Base-by-base conservation (phyloP, 352 stramenopile species). In the Pythium aristosporum region DNA sequence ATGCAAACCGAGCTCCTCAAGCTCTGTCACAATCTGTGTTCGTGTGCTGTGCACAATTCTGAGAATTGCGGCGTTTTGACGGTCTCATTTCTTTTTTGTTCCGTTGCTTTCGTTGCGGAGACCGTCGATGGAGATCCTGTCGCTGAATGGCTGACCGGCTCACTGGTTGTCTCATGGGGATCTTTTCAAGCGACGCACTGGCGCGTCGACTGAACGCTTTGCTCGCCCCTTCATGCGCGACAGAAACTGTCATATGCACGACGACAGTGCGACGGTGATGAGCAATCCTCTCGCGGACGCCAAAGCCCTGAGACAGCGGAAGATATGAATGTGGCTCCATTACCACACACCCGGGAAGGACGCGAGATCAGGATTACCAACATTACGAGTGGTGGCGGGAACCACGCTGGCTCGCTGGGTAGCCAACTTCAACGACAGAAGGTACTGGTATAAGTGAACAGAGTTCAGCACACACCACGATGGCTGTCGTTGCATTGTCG, bases 371-470 rank as follows among this genome's bases (percentile, higher is more conserved):
- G 36, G 9, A 16, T 42, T 42, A 42, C 36, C 36, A 42, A 42
- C 10, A 16, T 42, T 11, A 42, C 36, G 2, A 5, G 5, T 42
- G 2, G 36, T 5, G 6, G 2, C 3, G 8, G 21, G 32, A 39
- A 39, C 39, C 34, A 13, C 10, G 44, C 21, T 56, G 57, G 57
- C 44, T 48, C 25, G 30, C 57, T n/a, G 9, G 3, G 16, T 62
- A 43, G 46, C 44, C 57, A 63, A 63, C 57, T 63, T 63, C 57
- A 63, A 63, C 57, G 21, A 52, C 10, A 44, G 18, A 18, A 47
- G 11, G 32, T 57, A 57, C 21, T 57, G 51, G 20, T 9, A 46
- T 57, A 48, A n/a, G 42, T 20, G 13, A 48, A 52, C 23, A 15
- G 23, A 36, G 13, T 34, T 37, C 3, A 49, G 15, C 34, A 7